phyloP scores from a whole-genome alignment of 441 rosid genomes.

The Arabidopsis lyrata region DNA sequence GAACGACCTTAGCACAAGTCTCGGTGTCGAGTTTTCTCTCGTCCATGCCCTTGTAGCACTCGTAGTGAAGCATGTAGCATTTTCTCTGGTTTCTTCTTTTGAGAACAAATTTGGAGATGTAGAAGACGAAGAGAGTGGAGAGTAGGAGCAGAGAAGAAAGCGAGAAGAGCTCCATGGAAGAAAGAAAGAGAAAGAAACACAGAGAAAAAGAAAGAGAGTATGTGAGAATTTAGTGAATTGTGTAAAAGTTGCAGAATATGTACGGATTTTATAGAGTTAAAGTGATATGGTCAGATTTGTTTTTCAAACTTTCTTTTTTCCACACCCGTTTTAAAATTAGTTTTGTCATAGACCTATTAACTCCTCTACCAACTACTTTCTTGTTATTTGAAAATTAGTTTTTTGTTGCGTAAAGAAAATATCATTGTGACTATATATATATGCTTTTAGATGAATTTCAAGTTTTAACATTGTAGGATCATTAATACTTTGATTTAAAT shows the following conservation, averaged over 20 bases:
- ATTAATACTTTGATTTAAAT: background rate
- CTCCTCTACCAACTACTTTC: slow-evolving; percentile 40
- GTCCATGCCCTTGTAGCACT: slow-evolving; percentile 72
- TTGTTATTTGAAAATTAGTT: background rate
- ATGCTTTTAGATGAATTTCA: background rate
- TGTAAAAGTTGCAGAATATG: slow-evolving; percentile 29
- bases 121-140: slow-evolving; percentile 47
- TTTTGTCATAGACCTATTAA: slow-evolving; percentile 30
- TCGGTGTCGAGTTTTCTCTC: slow-evolving; percentile 70
- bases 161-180: slow-evolving; percentile 34
- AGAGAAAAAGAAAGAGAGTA: background rate
- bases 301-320: background rate
- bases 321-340: background rate
- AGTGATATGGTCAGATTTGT: slow-evolving; percentile 36
- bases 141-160: slow-evolving; percentile 56
- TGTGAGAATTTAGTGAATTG: slow-evolving; percentile 13
- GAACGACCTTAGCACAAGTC: slow-evolving; percentile 62
- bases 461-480: background rate
- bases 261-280: slow-evolving; percentile 44
- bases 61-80: slow-evolving; percentile 85
- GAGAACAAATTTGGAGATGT: slow-evolving; percentile 48
- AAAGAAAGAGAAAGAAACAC: slow-evolving; percentile 9
- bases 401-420: background rate
- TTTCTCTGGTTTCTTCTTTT: slow-evolving; percentile 55
- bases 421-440: background rate